Conservation (phyloP, 768 basidiomycete genomes). For the Amanita inopinata region DNA sequence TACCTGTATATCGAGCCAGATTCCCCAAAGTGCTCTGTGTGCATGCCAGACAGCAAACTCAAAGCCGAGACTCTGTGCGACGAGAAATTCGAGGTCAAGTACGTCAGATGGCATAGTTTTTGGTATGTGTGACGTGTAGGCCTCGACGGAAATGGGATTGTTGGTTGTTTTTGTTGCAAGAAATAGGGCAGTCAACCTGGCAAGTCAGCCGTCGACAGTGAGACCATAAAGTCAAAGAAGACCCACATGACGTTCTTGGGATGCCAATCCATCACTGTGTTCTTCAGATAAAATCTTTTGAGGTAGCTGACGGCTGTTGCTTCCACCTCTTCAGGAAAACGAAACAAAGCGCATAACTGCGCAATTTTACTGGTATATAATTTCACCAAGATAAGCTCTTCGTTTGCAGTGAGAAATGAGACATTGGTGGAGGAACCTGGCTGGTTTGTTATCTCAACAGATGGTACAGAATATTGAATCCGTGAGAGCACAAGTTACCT, state of each 20-base stretch:
- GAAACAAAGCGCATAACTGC: constrained; percentile 75
- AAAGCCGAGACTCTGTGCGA: constrained; percentile 89
- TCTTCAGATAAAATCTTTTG: constrained; percentile 94
- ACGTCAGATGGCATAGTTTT: constrained; percentile 77
- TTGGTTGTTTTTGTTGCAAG: constrained; percentile 98
- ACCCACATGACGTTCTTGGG: constrained; percentile 95
- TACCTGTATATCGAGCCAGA: constrained; percentile 85
- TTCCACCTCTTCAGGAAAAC: constrained; percentile 87
- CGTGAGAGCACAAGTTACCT: constrained; percentile 55
- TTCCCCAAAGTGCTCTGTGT: constrained; percentile 80
- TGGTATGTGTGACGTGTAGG: constrained; percentile 76
- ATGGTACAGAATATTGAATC: constrained; percentile 8
- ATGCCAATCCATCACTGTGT: constrained; percentile 99
- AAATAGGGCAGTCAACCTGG: constrained; percentile 90
- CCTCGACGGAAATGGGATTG: constrained; percentile 78
- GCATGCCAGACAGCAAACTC: constrained; percentile 94
- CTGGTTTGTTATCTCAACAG: constrained; percentile 25
- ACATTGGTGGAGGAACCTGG: constrained; percentile 66
- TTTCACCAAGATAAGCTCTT: constrained; percentile 84
- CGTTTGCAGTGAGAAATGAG: constrained; percentile 67
- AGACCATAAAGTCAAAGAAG: not conserved
- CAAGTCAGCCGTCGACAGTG: not conserved
- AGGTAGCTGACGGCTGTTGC: constrained; percentile 88
- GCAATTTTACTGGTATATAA: constrained; percentile 84
- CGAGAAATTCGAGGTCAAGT: constrained; percentile 89